Evolutionary conservation across 1,139 yeast species (phyloP), one percentile per base, ranked within the genome.

Genomic region (Arxiozyma heterogenica): DNA sequence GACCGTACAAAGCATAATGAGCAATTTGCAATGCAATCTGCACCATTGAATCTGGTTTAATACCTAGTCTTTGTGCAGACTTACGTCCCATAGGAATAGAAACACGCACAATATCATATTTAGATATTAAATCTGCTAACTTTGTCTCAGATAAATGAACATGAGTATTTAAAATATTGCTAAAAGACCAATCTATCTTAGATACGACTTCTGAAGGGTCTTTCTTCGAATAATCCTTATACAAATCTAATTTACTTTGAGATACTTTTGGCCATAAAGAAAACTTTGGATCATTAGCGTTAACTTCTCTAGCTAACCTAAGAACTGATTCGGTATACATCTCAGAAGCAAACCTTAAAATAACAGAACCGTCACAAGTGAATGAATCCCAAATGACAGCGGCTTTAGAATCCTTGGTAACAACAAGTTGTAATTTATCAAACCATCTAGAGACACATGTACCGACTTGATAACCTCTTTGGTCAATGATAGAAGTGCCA

Each of bases 381-480:
- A 86, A 80, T 2, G 87, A 82, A 55, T 79, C 82, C 87, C 91
- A 86, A 41, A 84, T 83, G 30, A 86, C 80, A 17, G 90, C 90
- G 1, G 90, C 90, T 50, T 83, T 83, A 0, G 89, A 78, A 65
- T 84, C 86, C 51, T 75, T 74, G 1, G 91, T 83, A 12, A 86
- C 82, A 41, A 86, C 76, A 47, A 86, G 65, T 65, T 85, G 91
- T 53, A 86, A 70, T 65, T 86, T 86, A 66, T 86, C 94, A 64
- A 84, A 85, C 87, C 91, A 85, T 62, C 94, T 74, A 15, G 86
- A 83, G 21, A 84, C 81, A 71, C 93, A 86, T 1, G 89, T 80
- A 21, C 94, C 94, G 17, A 77, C 72, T 68, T 86, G 93, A 52
- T 81, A 73, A 58, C 85, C 86, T 23, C 73, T 73, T 2, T 73